phyloP scores from a whole-genome alignment of 1,284 basidiomycete species.

The Cryptococcus sp. region DNA sequence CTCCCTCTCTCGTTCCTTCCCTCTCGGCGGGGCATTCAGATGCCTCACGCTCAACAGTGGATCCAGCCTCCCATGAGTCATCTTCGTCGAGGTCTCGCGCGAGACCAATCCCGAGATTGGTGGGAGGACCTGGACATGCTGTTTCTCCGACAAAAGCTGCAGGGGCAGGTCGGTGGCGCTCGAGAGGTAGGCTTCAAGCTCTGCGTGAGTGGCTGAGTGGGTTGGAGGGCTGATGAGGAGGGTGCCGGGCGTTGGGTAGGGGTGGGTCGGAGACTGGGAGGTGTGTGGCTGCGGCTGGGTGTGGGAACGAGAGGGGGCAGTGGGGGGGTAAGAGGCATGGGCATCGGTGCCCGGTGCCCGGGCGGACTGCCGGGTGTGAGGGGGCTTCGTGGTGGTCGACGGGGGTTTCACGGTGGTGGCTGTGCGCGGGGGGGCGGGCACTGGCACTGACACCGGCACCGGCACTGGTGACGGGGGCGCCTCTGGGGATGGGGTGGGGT shows the following conservation, averaged over 20 bases:
- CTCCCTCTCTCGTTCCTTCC: neutral
- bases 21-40: neutral
- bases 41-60: constrained; percentile 2
- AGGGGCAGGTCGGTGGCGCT: constrained; percentile 35
- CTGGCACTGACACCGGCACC: no score
- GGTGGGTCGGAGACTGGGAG: no score
- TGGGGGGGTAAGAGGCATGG: neutral
- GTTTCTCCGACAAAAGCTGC: constrained; percentile 29
- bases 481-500: no score
- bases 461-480: no score
- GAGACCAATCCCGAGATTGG: neutral
- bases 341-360: neutral
- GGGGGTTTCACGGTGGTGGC: constrained; percentile 1
- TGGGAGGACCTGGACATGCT: neutral
- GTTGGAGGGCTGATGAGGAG: constrained; percentile 13
- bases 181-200: constrained; percentile 37
- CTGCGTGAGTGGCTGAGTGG: constrained; percentile 13
- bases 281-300: no score
- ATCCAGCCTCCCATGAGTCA: constrained; percentile 8
- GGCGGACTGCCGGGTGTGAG: neutral
- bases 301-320: no score
- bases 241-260: constrained; percentile 4
- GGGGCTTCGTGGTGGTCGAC: constrained; percentile 5
- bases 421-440: neutral
- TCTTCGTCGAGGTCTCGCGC: neutral